Base-by-base conservation (phyloP, 2,329 filamentous ascomycete species). In the Colletotrichum neosansevieriae region DNA sequence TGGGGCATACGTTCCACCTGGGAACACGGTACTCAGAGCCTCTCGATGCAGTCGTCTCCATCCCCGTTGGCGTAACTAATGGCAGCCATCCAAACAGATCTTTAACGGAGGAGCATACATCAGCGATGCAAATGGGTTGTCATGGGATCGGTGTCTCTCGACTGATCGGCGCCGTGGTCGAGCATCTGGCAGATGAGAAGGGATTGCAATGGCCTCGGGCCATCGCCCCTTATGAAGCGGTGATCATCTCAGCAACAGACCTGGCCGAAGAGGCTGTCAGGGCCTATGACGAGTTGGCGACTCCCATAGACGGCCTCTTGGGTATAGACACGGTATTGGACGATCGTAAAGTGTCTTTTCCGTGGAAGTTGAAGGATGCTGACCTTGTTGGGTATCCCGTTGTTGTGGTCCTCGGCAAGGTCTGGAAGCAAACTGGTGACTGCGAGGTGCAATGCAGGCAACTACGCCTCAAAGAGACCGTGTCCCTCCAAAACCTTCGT, bases 1-100 rank as follows among this genome's bases (percentile, higher is more conserved):
- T 98, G 15, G 96, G 94, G 1, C 96, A 99, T 79, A 98, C 96
- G 0, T 99, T 99, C 80, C 91, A 97, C 77, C 89, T 99, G 1
- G 94, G 95, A 11, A 94, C 93, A 1, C 89, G 94, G 34, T 99
- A 99, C 81, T 94, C 92, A 24, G 84, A 88, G 19, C 91, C 94
- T 0, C 84, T 99, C 0, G 82, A 86, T 7, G 92, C 93, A 1
- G 84, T 80, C 1, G 86, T 96, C 2, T 81, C 82, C 13, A 72
- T 83, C 29, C 85, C 81, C 29, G 74, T 72, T n/a, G 15, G n/a
- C 15, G 10, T 32, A 2, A 29, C n/a, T 10, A 12, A 36, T n/a
- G 7, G 45, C 24, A 36, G 71, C 72, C 24, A 45, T 6, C 15
- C 44, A 12, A 34, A 17, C 34, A 34, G 3, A 11, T n/a, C 32